Evolutionary conservation across 148 eudicot species (phyloP).

Genomic region (Dysphania ambrosioides): DNA sequence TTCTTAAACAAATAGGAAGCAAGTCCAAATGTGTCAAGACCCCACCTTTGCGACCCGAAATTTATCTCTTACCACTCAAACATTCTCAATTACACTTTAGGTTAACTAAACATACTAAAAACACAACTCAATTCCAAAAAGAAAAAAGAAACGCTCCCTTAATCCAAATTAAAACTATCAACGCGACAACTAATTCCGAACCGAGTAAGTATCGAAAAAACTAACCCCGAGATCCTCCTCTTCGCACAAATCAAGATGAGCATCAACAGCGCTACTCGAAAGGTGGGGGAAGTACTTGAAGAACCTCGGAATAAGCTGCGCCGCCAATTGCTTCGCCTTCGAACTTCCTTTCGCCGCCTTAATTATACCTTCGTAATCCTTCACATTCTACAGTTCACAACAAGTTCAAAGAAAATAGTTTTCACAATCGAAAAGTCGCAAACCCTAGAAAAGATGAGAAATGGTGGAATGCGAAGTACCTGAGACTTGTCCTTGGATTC

Average conservation of each 20-base stretch:
- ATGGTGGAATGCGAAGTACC: constrained; percentile 38
- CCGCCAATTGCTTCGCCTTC: constrained; percentile 85
- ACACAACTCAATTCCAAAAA: not conserved
- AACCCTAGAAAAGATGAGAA: constrained; percentile 37
- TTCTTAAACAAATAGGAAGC: not conserved
- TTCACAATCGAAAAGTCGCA: not conserved
- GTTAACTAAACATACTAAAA: not conserved
- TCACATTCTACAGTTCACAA: constrained; percentile 41
- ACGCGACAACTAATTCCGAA: not conserved
- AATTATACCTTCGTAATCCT: constrained; percentile 70
- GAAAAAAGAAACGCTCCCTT: too few species aligned
- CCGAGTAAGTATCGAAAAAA: not conserved
- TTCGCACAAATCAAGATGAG: constrained; percentile 89
- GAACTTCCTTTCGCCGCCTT: constrained; percentile 59
- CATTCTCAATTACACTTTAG: not conserved
- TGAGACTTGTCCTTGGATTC: constrained; percentile 91
- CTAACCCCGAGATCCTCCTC: constrained; percentile 95
- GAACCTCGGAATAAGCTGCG: constrained; percentile 92
- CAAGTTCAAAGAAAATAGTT: not conserved
- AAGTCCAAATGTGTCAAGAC: not conserved
- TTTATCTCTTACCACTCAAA: not conserved
- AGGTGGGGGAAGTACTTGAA: constrained; percentile 76
- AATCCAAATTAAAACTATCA: not conserved
- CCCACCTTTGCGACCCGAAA: not conserved
- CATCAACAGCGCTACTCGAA: constrained; percentile 56